A percentile compares a stretch with the other conserved stretches of the same genome.
phyloP scores from a whole-genome alignment of 345 rosid genomes.

The Reutealis trisperma region DNA sequence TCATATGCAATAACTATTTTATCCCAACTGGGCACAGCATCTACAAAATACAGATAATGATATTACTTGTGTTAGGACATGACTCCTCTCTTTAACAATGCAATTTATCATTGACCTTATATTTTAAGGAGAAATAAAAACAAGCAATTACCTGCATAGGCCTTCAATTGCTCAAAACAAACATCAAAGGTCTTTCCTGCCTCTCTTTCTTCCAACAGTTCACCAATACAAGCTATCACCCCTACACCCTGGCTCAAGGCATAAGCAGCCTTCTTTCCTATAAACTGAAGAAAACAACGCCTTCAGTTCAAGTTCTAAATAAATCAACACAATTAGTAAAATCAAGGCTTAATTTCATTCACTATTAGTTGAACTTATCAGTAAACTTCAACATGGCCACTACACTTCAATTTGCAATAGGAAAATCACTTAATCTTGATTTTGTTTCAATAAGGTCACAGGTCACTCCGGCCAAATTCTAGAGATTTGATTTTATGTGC shows the following conservation, averaged over 20 bases:
- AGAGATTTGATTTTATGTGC: not conserved
- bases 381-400: not conserved
- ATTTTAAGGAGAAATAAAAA: conserved; percentile 4
- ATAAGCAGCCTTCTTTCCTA: conserved; percentile 96
- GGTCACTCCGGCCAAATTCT: not conserved
- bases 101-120: not conserved
- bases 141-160: conserved; percentile 61
- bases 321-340: not conserved
- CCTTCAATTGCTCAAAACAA: conserved; percentile 86
- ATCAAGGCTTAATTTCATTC: not conserved
- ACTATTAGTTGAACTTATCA: not conserved
- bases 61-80: not conserved
- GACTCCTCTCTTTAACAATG: conserved; percentile 13
- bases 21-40: conserved; percentile 91
- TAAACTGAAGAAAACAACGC: conserved; percentile 54
- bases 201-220: conserved; percentile 86
- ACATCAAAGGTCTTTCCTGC: conserved; percentile 95
- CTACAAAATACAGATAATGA: conserved; percentile 53
- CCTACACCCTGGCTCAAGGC: conserved; percentile 88
- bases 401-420: not conserved
- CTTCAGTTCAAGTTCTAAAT: conserved; percentile 12
- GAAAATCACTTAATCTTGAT: not conserved
- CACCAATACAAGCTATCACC: conserved; percentile 96
- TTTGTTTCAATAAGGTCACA: not conserved
- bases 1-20: conserved; percentile 89